Evolutionary conservation across 257 asterid species (phyloP).

Genomic region (Fraxinus anomala): DNA sequence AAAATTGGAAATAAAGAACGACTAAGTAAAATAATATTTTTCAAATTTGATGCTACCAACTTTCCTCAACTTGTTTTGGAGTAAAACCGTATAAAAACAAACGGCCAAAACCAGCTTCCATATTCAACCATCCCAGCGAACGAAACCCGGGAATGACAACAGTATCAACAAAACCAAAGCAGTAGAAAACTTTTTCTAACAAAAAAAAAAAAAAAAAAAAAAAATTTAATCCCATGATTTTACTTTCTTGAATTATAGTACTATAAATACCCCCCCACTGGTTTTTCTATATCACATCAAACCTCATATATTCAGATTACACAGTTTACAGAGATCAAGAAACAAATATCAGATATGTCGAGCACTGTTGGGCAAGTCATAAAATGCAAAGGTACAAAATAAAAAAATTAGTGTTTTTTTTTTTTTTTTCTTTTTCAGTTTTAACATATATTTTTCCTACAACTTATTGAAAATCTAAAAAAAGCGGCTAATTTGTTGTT

Average conservation of each 20-base stretch:
- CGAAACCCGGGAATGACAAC: neutral
- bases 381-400: slow-evolving; percentile 43
- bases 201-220: neutral
- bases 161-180: neutral
- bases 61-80: neutral
- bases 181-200: neutral
- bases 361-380: slow-evolving; percentile 44
- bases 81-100: neutral
- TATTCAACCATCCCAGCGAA: neutral
- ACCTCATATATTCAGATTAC: neutral
- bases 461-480: neutral
- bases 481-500: neutral
- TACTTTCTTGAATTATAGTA: neutral
- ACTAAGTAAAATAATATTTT: too few relatives aligned
- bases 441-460: neutral
- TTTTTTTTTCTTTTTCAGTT: neutral
- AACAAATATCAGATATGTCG: slow-evolving; percentile 25
- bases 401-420: neutral
- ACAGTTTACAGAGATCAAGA: neutral
- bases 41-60: neutral
- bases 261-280: neutral
- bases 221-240: neutral
- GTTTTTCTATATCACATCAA: neutral
- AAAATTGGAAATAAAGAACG: too few relatives aligned
- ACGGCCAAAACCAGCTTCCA: neutral